A percentile compares a stretch with the other conserved stretches of the same genome.
Evolutionary conservation across 495 filamentous ascomycete species (phyloP).

Genomic region (Astrothelium macrocarpum): DNA sequence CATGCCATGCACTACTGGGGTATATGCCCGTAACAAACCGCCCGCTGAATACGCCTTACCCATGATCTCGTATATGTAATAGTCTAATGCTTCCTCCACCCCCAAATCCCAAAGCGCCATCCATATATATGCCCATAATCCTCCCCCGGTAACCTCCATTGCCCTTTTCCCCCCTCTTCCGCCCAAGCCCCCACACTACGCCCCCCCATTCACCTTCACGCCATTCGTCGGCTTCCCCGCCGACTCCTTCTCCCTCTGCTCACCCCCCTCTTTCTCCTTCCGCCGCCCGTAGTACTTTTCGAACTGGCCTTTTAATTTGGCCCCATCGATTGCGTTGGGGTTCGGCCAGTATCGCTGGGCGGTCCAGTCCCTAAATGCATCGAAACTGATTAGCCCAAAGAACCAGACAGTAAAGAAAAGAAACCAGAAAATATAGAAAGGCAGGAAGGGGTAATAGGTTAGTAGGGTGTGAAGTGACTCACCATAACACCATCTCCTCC

Average conservation of each 20-base stretch:
- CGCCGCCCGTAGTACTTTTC: neutral
- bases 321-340: neutral
- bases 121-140: neutral
- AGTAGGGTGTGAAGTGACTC: neutral
- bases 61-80: neutral
- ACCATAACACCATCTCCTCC: neutral
- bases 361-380: neutral
- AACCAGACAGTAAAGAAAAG: neutral
- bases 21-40: neutral
- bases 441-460: too few species aligned
- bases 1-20: conserved; percentile 32
- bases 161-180: neutral
- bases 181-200: neutral
- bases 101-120: neutral
- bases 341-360: neutral
- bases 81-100: neutral
- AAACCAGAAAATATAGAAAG: neutral
- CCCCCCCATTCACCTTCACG: neutral
- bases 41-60: neutral
- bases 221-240: neutral
- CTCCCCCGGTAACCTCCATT: neutral
- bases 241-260: neutral
- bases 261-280: neutral
- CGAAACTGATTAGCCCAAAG: too few species aligned
- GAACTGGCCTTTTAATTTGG: neutral